Conservation (phyloP, 345 rosid genomes). For the Brassica nigra region DNA sequence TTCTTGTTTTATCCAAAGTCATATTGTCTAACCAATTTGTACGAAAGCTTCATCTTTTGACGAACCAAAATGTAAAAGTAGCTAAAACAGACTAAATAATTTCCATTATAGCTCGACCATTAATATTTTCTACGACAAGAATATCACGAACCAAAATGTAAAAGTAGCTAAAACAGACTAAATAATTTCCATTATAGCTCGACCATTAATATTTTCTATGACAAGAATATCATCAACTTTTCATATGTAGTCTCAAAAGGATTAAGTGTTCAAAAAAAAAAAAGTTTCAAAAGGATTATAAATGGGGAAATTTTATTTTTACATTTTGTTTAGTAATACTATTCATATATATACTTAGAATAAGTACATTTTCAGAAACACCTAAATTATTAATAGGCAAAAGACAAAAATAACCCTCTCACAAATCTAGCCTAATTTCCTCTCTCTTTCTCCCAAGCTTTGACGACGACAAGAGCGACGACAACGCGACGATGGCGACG, state of each 20-base stretch:
- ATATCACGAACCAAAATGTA: not conserved
- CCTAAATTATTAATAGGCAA: no score
- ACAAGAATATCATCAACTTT: not conserved
- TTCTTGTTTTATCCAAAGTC: not conserved
- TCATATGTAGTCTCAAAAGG: not conserved
- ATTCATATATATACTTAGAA: no score
- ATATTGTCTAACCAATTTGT: not conserved
- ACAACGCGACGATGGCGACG: no score
- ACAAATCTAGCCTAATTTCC: no score
- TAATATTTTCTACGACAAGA: not conserved
- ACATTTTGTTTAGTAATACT: no score
- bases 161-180: not conserved
- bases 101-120: not conserved
- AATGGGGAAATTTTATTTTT: no score
- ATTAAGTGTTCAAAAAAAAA: no score
- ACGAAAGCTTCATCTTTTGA: not conserved
- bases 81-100: not conserved
- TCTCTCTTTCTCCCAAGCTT: no score
- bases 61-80: not conserved
- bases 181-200: not conserved
- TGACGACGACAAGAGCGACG: no score
- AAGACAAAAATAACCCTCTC: no score
- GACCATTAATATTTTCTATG: not conserved
- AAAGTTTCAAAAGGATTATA: no score
- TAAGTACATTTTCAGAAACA: no score